Evolutionary conservation across 2,329 filamentous ascomycete species (phyloP).

Genomic region (Colletotrichum caudatum): DNA sequence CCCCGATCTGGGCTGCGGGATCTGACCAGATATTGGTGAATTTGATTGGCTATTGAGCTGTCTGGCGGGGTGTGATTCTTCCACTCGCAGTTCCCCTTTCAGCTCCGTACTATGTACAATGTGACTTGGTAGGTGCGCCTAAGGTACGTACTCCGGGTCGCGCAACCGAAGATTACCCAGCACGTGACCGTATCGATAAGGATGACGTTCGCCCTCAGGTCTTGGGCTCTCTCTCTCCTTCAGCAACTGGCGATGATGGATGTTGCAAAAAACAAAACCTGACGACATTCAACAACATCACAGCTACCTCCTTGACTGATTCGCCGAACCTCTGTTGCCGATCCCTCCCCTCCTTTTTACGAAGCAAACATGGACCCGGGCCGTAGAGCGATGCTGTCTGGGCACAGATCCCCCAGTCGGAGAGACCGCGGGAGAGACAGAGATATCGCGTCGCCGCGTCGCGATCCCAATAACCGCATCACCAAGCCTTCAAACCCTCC

Average conservation of each 20-base stretch:
- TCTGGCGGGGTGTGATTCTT: background rate
- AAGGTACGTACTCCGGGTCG: no score
- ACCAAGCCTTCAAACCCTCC: constrained; percentile 61
- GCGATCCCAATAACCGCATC: constrained; percentile 67
- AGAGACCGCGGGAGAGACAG: constrained; percentile 32
- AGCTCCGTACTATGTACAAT: no score
- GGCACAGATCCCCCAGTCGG: constrained; percentile 56
- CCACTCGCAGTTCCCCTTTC: background rate
- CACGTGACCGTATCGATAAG: constrained; percentile 21
- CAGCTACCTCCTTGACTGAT: background rate
- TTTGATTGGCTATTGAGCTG: constrained; percentile 1
- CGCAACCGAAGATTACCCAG: background rate
- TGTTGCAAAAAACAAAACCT: background rate
- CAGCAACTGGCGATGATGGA: constrained; percentile 17
- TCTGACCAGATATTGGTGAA: no score
- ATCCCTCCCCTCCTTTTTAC: background rate
- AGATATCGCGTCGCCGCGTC: constrained; percentile 64
- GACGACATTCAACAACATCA: constrained; percentile 17
- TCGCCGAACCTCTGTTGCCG: background rate
- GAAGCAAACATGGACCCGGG: constrained; percentile 63
- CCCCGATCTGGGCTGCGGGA: constrained; percentile 1
- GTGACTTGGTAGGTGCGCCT: no score
- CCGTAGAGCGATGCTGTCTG: constrained; percentile 65
- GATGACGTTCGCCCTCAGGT: constrained; percentile 8
- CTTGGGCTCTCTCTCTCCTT: background rate